Conservation (phyloP, 2,329 filamentous ascomycete species). For the Colletotrichum graminicola region DNA sequence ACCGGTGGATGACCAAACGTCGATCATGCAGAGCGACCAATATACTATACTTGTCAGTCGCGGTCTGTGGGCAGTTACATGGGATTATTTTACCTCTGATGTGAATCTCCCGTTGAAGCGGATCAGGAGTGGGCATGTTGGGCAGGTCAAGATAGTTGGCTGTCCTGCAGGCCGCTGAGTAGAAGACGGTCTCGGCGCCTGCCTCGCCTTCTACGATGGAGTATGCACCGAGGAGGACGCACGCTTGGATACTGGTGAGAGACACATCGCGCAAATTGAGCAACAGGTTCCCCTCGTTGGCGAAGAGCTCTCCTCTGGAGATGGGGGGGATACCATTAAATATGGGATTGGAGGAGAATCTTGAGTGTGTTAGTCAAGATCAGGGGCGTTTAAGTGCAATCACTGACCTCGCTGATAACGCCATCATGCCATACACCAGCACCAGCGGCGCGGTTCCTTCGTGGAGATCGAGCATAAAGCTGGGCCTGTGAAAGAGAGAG, state of each 20-base stretch:
- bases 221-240: slow-evolving; percentile 52
- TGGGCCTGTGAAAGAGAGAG: slow-evolving; percentile 50
- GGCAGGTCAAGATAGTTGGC: slow-evolving; percentile 53
- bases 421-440: slow-evolving; percentile 46
- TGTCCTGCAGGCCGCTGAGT: slow-evolving; percentile 53
- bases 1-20: slow-evolving; percentile 45
- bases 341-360: slow-evolving; percentile 44
- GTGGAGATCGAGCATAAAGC: slow-evolving; percentile 45
- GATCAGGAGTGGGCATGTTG: slow-evolving; percentile 46
- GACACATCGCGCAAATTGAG: slow-evolving; percentile 53
- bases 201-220: slow-evolving; percentile 52
- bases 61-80: no score
- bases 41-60: slow-evolving; percentile 38
- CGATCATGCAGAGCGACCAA: slow-evolving; percentile 46
- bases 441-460: slow-evolving; percentile 44
- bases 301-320: slow-evolving; percentile 45
- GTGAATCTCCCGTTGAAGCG: slow-evolving; percentile 53
- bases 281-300: slow-evolving; percentile 44
- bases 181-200: slow-evolving; percentile 54
- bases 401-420: slow-evolving; percentile 44
- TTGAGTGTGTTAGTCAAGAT: slow-evolving; percentile 1
- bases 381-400: not conserved
- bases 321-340: slow-evolving; percentile 44
- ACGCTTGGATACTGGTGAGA: slow-evolving; percentile 54
- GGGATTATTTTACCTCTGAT: slow-evolving; percentile 44